Conservation (phyloP, 2,329 filamentous ascomycete genomes). For the Phoma sp. region DNA sequence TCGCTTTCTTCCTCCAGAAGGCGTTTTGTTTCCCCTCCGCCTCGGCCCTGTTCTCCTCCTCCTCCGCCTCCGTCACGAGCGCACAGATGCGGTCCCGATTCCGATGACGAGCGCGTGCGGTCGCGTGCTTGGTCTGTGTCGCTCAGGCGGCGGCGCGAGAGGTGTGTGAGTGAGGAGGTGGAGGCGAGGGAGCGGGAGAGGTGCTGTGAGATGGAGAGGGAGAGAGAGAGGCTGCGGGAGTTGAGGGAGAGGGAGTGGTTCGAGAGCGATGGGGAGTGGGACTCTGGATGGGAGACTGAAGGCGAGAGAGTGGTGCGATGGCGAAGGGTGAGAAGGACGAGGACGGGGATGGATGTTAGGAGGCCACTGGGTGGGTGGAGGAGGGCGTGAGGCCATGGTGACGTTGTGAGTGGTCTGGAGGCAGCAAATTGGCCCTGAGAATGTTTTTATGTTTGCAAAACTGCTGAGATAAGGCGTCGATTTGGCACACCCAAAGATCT, state of each 20-base stretch:
- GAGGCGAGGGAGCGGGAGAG: conserved; percentile 30
- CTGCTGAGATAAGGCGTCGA: too few relatives aligned
- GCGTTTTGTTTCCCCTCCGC: neutral
- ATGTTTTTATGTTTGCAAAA: too few relatives aligned
- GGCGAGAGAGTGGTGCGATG: conserved; percentile 19
- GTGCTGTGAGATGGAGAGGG: conserved; percentile 20
- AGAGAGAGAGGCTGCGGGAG: conserved; percentile 27
- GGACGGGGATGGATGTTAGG: conserved; percentile 40
- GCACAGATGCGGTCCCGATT: neutral
- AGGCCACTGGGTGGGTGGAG: conserved; percentile 37
- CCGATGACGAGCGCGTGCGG: conserved; percentile 7
- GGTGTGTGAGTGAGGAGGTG: conserved; percentile 35
- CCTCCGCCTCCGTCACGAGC: neutral
- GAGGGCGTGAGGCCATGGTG: conserved; percentile 6
- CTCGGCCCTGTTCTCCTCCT: neutral
- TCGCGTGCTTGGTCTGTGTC: conserved; percentile 27
- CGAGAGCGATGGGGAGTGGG: conserved; percentile 18
- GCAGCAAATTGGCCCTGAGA: too few relatives aligned
- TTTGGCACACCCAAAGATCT: too few relatives aligned
- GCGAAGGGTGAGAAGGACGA: conserved; percentile 34
- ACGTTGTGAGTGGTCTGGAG: too few relatives aligned
- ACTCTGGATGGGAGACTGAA: conserved; percentile 17
- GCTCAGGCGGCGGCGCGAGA: conserved; percentile 32
- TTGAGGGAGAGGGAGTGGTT: conserved; percentile 11
- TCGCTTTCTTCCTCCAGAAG: neutral